Evolutionary conservation across 169 alveolate genomes (phyloP).

Genomic region (Cryptosporidium felis): DNA sequence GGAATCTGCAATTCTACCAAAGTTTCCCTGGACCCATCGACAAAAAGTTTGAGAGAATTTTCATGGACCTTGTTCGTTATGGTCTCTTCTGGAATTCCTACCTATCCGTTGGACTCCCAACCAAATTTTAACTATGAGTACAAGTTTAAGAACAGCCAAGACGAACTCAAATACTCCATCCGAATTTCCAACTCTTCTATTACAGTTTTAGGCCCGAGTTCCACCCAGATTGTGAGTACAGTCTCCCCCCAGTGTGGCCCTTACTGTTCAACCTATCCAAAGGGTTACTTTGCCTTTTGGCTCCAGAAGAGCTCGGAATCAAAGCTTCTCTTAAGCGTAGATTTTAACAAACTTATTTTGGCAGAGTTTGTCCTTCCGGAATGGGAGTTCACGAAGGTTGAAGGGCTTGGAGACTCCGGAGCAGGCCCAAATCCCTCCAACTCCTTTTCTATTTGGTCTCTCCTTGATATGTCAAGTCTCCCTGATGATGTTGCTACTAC

Average conservation of each 20-base stretch:
- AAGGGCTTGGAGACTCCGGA: neutral
- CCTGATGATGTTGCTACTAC: constrained; percentile 23
- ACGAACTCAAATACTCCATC: neutral
- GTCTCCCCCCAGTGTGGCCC: constrained; percentile 25
- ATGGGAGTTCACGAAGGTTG: neutral
- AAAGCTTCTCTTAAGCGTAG: neutral
- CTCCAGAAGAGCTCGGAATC: neutral
- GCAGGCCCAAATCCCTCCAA: neutral
- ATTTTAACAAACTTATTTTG: neutral
- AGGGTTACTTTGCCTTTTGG: neutral
- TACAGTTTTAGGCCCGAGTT: no score
- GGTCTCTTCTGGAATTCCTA: constrained; percentile 16
- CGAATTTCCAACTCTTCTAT: no score
- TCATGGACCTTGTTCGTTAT: neutral
- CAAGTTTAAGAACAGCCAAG: neutral
- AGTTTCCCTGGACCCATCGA: neutral
- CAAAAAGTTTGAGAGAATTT: neutral
- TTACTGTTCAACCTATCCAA: constrained; percentile 10
- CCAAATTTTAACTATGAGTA: neutral
- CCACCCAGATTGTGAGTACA: neutral
- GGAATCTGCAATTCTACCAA: neutral
- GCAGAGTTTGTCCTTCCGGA: neutral
- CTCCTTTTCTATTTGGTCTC: neutral
- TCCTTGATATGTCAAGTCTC: neutral
- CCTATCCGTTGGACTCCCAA: neutral